Percentiles rank a stretch among this genome's conserved stretches.
phyloP scores from a whole-genome alignment of 306 rosid genomes.

The Quercus glauca region DNA sequence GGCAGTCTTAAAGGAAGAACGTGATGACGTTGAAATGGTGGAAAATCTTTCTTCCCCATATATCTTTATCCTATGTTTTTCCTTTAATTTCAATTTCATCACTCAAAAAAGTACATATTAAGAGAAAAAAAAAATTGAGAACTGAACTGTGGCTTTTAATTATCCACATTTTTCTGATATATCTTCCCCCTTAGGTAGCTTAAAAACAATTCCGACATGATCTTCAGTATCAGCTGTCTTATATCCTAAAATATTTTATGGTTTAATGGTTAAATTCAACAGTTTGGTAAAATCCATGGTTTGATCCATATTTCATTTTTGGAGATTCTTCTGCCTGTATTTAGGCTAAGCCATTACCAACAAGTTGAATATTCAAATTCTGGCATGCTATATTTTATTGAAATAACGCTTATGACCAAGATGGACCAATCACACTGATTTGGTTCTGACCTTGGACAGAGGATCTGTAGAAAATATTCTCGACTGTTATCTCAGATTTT shows the following conservation, averaged over 20 bases:
- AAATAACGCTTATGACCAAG: background rate
- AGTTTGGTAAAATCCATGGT: too few relatives aligned
- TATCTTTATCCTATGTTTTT: constrained; percentile 8
- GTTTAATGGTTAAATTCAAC: too few relatives aligned
- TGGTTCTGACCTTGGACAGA: background rate
- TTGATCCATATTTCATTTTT: too few relatives aligned
- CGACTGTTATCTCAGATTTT: background rate
- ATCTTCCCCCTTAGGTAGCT: background rate
- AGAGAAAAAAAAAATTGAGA: background rate
- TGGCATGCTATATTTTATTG: background rate
- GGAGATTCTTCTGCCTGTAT: too few relatives aligned
- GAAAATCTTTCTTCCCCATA: constrained; percentile 16
- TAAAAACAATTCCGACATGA: background rate
- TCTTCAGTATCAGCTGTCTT: background rate
- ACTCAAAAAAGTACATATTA: constrained; percentile 5
- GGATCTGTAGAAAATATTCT: background rate
- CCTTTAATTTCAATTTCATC: constrained; percentile 8
- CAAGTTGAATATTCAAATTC: background rate
- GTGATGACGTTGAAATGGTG: constrained; percentile 95
- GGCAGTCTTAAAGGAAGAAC: constrained; percentile 78
- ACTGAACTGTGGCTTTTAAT: constrained; percentile 14
- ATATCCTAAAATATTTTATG: background rate
- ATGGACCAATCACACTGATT: background rate
- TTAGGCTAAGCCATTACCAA: constrained; percentile 1
- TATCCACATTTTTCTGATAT: background rate